These are phyloP conservation scores for Cucumis variabilis DNA, from an alignment of 331 rosid genomes.

Conservation along the genomic window DNA sequence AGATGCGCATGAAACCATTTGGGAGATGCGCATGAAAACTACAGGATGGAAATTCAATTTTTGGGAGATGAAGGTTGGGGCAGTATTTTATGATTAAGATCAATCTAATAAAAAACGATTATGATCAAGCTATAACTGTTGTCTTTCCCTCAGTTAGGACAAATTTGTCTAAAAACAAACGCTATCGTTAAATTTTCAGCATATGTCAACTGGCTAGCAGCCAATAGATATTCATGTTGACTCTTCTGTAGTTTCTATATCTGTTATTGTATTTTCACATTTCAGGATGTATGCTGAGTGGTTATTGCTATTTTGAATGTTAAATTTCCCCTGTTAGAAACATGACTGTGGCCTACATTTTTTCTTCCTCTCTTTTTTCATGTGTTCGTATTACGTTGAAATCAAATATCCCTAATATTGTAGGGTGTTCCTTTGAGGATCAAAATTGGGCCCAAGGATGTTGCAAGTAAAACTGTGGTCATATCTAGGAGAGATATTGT, in stretches of 20 bases:
- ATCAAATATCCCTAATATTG: constrained; percentile 32
- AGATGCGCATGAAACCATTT: constrained; percentile 96
- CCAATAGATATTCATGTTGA: neutral
- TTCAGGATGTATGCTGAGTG: neutral
- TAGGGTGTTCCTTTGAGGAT: constrained; percentile 98
- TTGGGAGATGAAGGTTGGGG: constrained; percentile 98
- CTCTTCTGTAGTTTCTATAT: neutral
- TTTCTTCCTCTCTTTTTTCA: neutral
- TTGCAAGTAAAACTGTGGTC: constrained; percentile 83
- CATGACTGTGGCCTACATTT: neutral
- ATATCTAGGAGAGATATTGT: constrained; percentile 93
- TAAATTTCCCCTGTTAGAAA: neutral
- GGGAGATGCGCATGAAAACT: constrained; percentile 87
- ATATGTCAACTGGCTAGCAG: neutral
- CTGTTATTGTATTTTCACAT: neutral
- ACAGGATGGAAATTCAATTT: constrained; percentile 99
- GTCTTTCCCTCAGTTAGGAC: neutral
- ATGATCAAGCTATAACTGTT: neutral
- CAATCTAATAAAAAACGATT: neutral
- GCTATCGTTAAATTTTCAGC: neutral
- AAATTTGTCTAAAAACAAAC: neutral
- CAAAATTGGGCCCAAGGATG: constrained; percentile 97
- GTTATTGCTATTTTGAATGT: neutral
- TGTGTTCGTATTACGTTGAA: neutral
- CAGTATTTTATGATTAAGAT: constrained; percentile 23